A percentile compares a stretch with the other conserved stretches of the same genome.
Conservation (phyloP, 352 stramenopile genomes). For the Peronospora belbahrii region DNA sequence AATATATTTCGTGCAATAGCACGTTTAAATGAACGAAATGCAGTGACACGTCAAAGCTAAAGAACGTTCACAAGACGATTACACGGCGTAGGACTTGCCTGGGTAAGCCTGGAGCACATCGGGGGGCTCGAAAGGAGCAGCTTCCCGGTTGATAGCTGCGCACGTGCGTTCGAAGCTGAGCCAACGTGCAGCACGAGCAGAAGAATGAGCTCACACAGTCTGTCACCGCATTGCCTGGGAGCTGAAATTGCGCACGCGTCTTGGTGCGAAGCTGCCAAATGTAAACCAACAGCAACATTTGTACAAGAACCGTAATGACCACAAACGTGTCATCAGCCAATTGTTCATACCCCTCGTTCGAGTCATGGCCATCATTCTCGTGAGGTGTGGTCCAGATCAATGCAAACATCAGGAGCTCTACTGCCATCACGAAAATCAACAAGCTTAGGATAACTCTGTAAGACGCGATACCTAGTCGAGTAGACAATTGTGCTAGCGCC, state of each 20-base stretch:
- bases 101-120: conserved; percentile 30
- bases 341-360: conserved; percentile 10
- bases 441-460: conserved; percentile 24
- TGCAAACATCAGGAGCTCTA: conserved; percentile 18
- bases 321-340: conserved; percentile 18
- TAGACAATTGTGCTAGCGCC: conserved; percentile 39
- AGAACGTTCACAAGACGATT: background rate
- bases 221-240: conserved; percentile 24
- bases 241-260: conserved; percentile 34
- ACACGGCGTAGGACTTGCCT: conserved; percentile 26
- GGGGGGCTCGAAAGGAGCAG: conserved; percentile 34
- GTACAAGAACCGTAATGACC: conserved; percentile 16
- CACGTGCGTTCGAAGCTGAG: conserved; percentile 34
- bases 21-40: conserved; percentile 6
- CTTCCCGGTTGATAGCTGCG: conserved; percentile 37
- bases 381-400: conserved; percentile 18
- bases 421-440: conserved; percentile 17
- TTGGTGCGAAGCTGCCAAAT: conserved; percentile 39
- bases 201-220: conserved; percentile 36
- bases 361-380: conserved; percentile 9
- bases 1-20: conserved; percentile 16
- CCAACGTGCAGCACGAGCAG: conserved; percentile 34
- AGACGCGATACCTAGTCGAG: conserved; percentile 27
- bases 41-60: background rate
- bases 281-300: conserved; percentile 24